phyloP scores from a whole-genome alignment of 2,329 filamentous ascomycete genomes.

The Chaetomium sp. region DNA sequence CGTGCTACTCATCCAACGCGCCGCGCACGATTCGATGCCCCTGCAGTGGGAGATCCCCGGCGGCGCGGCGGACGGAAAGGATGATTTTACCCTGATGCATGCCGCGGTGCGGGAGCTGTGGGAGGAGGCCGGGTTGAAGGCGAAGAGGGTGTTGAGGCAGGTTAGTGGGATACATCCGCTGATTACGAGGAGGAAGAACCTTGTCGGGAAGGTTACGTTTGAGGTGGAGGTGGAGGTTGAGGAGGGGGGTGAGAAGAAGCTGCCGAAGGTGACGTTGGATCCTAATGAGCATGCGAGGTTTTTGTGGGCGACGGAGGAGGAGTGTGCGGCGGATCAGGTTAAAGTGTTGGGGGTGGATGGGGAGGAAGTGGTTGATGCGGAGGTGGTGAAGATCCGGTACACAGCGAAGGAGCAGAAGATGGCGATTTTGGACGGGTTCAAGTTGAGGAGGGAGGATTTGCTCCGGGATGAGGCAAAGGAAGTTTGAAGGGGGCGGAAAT shows the following conservation, averaged over 20 bases:
- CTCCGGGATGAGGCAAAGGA: background rate
- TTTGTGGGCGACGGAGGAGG: conserved; percentile 32
- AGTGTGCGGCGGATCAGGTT: conserved; percentile 21
- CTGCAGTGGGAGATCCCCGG: conserved; percentile 38
- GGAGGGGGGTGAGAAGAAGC: background rate
- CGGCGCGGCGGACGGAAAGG: conserved; percentile 33
- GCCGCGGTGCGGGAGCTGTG: conserved; percentile 35
- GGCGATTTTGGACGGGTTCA: conserved; percentile 21
- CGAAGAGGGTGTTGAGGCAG: conserved; percentile 22
- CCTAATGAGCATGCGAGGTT: conserved; percentile 30
- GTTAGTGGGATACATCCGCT: conserved; percentile 22
- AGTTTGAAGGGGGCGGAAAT: no score
- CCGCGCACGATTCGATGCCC: conserved; percentile 34
- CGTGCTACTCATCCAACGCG: conserved; percentile 36
- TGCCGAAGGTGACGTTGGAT: conserved; percentile 26
- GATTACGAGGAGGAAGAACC: conserved; percentile 21
- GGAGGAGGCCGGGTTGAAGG: conserved; percentile 36
- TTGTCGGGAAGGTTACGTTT: conserved; percentile 26
- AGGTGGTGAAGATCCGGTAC: conserved; percentile 20
- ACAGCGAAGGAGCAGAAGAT: conserved; percentile 22
- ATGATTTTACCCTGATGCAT: conserved; percentile 30
- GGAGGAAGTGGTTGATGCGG: background rate
- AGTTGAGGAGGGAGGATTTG: conserved; percentile 9
- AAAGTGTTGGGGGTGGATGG: background rate
- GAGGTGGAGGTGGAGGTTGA: conserved; percentile 22